Percentiles rank a stretch among this genome's conserved stretches.
phyloP scores from a whole-genome alignment of 2,329 filamentous ascomycete species.

The Venturia carpophila region DNA sequence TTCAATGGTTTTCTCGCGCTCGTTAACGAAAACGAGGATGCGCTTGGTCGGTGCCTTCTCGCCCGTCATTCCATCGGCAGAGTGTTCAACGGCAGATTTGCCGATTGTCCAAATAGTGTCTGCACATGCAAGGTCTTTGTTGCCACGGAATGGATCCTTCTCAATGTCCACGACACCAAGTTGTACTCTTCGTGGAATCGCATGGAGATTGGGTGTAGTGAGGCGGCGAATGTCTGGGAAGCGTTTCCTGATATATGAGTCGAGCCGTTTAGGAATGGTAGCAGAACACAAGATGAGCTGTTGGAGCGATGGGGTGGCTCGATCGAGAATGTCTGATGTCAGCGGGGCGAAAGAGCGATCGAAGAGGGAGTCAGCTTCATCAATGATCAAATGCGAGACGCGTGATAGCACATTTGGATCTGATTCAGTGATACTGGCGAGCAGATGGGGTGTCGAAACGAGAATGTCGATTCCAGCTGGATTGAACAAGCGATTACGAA shows the following conservation, averaged over 20 bases:
- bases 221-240: constrained; percentile 80
- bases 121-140: constrained; percentile 86
- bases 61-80: constrained; percentile 32
- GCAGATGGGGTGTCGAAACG: constrained; percentile 79
- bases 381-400: constrained; percentile 79
- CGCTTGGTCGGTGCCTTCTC: constrained; percentile 48
- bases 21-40: constrained; percentile 93
- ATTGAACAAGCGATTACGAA: constrained; percentile 76
- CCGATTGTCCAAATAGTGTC: constrained; percentile 93
- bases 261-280: constrained; percentile 84
- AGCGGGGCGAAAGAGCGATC: constrained; percentile 85
- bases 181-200: constrained; percentile 89
- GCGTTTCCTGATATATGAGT: constrained; percentile 70
- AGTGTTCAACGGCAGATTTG: constrained; percentile 57
- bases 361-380: constrained; percentile 93
- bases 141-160: constrained; percentile 86
- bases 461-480: constrained; percentile 76
- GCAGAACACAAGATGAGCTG: constrained; percentile 91
- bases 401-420: constrained; percentile 91
- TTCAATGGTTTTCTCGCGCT: constrained; percentile 79
- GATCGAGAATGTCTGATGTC: constrained; percentile 76
- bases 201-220: constrained; percentile 91
- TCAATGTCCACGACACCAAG: constrained; percentile 88
- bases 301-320: constrained; percentile 69
- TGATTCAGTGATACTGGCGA: constrained; percentile 77